A percentile compares a stretch with the other conserved stretches of the same genome.
Evolutionary conservation across 495 filamentous ascomycete species (phyloP).

Genomic region (Parathielavia appendiculata): DNA sequence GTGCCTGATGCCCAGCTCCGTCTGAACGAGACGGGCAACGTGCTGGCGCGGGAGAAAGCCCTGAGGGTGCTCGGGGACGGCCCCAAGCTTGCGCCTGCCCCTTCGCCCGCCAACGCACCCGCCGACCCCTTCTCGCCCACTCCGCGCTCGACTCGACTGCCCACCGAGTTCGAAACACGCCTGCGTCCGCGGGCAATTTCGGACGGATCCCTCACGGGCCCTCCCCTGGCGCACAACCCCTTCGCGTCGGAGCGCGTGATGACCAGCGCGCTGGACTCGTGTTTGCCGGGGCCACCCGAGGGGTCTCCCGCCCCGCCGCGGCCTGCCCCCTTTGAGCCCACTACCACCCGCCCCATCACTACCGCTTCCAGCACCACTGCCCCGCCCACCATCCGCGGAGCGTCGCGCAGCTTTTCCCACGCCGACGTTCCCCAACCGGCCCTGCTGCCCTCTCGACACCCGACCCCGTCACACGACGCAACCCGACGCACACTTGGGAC

Average conservation of each 20-base stretch:
- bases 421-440: background rate
- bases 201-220: background rate
- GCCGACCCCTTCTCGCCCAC: background rate
- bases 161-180: background rate
- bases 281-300: background rate
- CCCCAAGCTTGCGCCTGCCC: conserved; percentile 8
- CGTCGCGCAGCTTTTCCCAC: background rate
- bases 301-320: background rate
- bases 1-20: background rate
- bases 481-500: no score
- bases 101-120: no score
- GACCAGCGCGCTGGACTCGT: conserved; percentile 11
- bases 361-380: background rate
- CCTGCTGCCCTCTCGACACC: no score
- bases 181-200: no score
- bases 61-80: conserved; percentile 14
- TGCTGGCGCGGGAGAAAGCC: conserved; percentile 20
- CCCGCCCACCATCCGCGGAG: background rate
- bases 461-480: no score
- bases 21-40: conserved; percentile 21
- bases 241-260: conserved; percentile 16
- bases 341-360: background rate
- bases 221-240: conserved; percentile 12
- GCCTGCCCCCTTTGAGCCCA: background rate
- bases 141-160: background rate